A percentile compares a stretch with the other conserved stretches of the same genome.
These are phyloP conservation scores for Trypanosoma grayi DNA, from an alignment of 208 protist species.

Conservation along the genomic window DNA sequence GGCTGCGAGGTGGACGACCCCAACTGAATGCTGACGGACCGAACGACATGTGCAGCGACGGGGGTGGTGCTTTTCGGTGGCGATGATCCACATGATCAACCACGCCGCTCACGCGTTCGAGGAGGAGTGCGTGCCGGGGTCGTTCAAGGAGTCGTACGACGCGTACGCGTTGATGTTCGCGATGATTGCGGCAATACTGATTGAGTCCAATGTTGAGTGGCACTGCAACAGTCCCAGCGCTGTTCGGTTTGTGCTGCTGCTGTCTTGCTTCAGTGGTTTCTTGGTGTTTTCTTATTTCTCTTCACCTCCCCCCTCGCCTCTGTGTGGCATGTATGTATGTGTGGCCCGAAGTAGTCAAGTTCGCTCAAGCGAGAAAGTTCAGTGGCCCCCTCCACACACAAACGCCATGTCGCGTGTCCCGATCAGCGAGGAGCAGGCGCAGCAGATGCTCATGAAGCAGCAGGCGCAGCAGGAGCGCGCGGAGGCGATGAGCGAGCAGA, in stretches of 20 bases:
- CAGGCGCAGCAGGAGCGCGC: conserved; percentile 79
- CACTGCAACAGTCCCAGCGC: too few species aligned
- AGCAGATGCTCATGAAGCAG: conserved; percentile 89
- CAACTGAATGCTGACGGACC: too few species aligned
- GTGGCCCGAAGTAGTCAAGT: not conserved
- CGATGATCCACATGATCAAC: conserved; percentile 66
- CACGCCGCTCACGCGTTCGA: conserved; percentile 31
- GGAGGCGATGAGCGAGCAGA: conserved; percentile 82
- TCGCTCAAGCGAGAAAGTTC: not conserved
- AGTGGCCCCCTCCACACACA: not conserved
- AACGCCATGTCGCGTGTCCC: conserved; percentile 44
- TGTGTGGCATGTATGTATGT: too few species aligned
- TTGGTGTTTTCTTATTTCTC: too few species aligned
- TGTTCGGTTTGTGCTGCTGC: too few species aligned
- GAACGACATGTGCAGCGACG: too few species aligned
- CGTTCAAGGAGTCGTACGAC: conserved; percentile 39
- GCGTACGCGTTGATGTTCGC: conserved; percentile 54
- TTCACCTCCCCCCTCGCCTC: too few species aligned
- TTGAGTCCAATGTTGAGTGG: too few species aligned
- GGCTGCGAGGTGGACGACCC: too few species aligned
- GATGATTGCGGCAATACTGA: conserved; percentile 46
- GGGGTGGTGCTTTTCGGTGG: conserved; percentile 59
- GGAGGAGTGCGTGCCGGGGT: conserved; percentile 42
- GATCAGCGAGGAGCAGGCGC: conserved; percentile 86
- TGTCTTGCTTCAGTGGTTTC: too few species aligned